Conservation (phyloP, 352 stramenopile genomes). For the Pythium myriotylum region DNA sequence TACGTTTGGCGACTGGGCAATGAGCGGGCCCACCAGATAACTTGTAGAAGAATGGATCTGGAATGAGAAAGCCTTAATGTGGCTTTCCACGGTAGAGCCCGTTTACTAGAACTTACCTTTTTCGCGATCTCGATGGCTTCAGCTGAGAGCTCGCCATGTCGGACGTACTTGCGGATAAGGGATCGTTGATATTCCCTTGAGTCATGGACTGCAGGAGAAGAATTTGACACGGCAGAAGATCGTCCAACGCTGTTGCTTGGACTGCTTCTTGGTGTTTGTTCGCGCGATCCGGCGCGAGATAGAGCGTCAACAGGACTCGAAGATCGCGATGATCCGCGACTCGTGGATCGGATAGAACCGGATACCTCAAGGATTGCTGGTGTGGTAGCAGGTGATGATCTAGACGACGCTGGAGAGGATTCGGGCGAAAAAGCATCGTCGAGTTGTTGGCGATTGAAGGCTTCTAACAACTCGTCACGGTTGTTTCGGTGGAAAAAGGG, state of each 20-base stretch:
- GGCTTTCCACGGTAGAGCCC: background rate
- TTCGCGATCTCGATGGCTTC: background rate
- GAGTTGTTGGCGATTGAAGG: conserved; percentile 21
- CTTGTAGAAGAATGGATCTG: conserved; percentile 39
- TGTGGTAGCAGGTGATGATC: background rate
- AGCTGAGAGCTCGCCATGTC: background rate
- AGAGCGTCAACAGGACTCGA: background rate
- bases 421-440: conserved; percentile 20
- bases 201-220: too few relatives aligned
- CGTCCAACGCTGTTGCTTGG: too few relatives aligned
- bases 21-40: conserved; percentile 50
- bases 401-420: background rate
- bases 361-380: background rate
- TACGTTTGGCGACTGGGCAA: conserved; percentile 39
- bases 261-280: conserved; percentile 19
- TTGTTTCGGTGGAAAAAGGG: conserved; percentile 39
- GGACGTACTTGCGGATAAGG: background rate
- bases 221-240: too few relatives aligned
- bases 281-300: conserved; percentile 2
- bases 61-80: background rate
- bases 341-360: background rate
- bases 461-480: conserved; percentile 49
- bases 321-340: background rate
- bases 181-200: background rate
- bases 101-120: background rate